Conservation (phyloP, 768 basidiomycete genomes). For the Piloderma croceum region DNA sequence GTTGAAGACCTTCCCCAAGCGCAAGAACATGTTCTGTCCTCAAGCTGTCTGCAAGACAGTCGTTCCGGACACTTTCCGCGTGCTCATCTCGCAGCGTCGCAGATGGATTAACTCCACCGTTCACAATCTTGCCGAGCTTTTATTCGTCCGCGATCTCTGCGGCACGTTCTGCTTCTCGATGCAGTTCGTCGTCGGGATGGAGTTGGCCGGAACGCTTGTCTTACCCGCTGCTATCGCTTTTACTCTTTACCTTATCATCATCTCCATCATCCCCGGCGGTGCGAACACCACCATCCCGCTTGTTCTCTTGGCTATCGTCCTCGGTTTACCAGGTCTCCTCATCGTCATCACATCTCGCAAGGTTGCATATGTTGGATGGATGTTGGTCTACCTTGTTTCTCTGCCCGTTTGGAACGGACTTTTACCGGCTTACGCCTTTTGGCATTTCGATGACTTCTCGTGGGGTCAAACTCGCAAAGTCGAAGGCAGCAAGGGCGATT, state of each 20-base stretch:
- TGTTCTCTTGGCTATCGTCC: slow-evolving; percentile 85
- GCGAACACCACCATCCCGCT: slow-evolving; percentile 83
- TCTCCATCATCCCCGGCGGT: slow-evolving; percentile 77
- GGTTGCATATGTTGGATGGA: slow-evolving; percentile 94
- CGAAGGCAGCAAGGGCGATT: slow-evolving; percentile 62
- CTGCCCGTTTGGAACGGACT: slow-evolving; percentile 97
- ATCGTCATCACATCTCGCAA: slow-evolving; percentile 96
- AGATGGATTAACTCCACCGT: slow-evolving; percentile 99
- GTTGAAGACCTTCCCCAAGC: slow-evolving; percentile 98
- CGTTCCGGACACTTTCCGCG: slow-evolving; percentile 92
- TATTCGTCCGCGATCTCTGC: slow-evolving; percentile 95
- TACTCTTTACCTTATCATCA: slow-evolving; percentile 89
- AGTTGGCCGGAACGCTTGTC: slow-evolving; percentile 92
- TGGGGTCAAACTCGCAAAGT: slow-evolving; percentile 93
- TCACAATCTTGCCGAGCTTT: slow-evolving; percentile 92
- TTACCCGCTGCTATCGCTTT: slow-evolving; percentile 96
- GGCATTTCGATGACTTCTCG: slow-evolving; percentile 98
- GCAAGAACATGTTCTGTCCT: slow-evolving; percentile 98
- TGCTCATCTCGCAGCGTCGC: slow-evolving; percentile 91
- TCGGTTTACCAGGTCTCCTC: slow-evolving; percentile 91
- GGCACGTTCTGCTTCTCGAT: slow-evolving; percentile 99
- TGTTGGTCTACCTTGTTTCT: slow-evolving; percentile 88
- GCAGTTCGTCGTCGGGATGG: slow-evolving; percentile 99
- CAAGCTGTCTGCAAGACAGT: slow-evolving; percentile 99
- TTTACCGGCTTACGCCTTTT: slow-evolving; percentile 93